Conservation (phyloP, 495 filamentous ascomycete species). For the Penicillium roqueforti region DNA sequence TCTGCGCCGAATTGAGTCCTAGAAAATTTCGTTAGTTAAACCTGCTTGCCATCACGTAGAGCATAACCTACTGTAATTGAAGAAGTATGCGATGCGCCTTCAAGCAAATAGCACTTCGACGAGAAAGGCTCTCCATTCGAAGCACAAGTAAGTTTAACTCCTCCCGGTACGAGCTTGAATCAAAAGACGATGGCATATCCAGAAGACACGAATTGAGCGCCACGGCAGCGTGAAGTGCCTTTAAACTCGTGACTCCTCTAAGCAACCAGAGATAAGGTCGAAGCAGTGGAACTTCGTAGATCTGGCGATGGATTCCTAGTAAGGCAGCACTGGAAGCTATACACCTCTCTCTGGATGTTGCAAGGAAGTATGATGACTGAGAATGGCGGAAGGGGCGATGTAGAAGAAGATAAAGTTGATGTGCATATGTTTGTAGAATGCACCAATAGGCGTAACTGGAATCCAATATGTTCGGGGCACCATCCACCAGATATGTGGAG, state of each 20-base stretch:
- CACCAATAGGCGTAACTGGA: conserved; percentile 21
- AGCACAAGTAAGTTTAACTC: not conserved
- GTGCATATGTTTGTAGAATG: conserved; percentile 20
- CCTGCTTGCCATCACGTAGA: not conserved
- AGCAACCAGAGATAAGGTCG: conserved; percentile 16
- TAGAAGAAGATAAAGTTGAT: conserved; percentile 24
- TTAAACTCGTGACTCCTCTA: conserved; percentile 15
- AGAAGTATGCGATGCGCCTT: conserved; percentile 9
- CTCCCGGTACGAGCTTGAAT: not conserved
- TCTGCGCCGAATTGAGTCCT: not conserved
- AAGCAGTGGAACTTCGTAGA: conserved; percentile 17
- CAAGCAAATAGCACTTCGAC: conserved; percentile 10
- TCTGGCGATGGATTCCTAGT: conserved; percentile 12
- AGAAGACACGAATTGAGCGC: conserved; percentile 18
- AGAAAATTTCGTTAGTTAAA: not conserved
- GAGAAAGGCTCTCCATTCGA: conserved; percentile 5
- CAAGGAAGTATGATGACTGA: conserved; percentile 2
- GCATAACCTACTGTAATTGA: conserved; percentile 12
- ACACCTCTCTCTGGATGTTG: conserved; percentile 13
- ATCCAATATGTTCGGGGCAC: conserved; percentile 16
- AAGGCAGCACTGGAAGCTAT: conserved; percentile 9
- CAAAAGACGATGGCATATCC: not conserved
- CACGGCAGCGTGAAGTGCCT: conserved; percentile 20
- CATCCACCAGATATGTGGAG: conserved; percentile 12
- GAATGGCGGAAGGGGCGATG: conserved; percentile 17